Evolutionary conservation across 2,329 filamentous ascomycete genomes (phyloP), one percentile per base, ranked within the genome.

Genomic region (Cladosporium sp.): DNA sequence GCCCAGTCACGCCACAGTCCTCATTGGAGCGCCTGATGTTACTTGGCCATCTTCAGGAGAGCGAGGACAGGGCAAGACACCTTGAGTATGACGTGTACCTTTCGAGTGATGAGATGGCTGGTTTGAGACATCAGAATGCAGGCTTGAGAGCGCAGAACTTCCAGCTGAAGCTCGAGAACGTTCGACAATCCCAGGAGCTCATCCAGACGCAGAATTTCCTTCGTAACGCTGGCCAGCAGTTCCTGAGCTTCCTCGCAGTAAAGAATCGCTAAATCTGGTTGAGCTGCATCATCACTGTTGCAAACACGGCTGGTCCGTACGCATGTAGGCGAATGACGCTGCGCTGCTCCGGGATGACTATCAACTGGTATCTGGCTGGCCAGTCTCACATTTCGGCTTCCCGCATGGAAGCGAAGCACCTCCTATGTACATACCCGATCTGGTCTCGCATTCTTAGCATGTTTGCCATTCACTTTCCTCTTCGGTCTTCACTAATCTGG

Each of bases 311-410:
- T 31, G 23, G 16, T 31, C 16, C 26, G 23, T 29, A 3, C 14
- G 2, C 3, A 1, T 31, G 18, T 6, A 3, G n/a, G 16, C 50
- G 28, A 31, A 28, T 12, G 5, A 31, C 28, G 50, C 28, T 53
- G 33, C 2, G 33, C 33, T 35, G 33, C 33, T 53, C 18, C 7
- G 23, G 18, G 50, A 53, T 53, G 26, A 53, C 50, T 31, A 8
- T 31, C 26, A 18, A 11, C 28, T 53, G 50, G 33, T 28, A 53
- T 5, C 26, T 53, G 50, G 50, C 50, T 53, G 50, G 50, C 28
- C 50, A 53, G 50, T 53, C 50, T 53, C 50, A 31, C 28, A 53
- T 53, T 33, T n/a, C 14, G 50, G 50, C 50, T 53, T 53, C 28
- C 50, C 50, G 29, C 50, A 29, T 28, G 16, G 8, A 29, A 2